Conservation (phyloP, 192 early-diverging fungal species). For the Podila verticillata region DNA sequence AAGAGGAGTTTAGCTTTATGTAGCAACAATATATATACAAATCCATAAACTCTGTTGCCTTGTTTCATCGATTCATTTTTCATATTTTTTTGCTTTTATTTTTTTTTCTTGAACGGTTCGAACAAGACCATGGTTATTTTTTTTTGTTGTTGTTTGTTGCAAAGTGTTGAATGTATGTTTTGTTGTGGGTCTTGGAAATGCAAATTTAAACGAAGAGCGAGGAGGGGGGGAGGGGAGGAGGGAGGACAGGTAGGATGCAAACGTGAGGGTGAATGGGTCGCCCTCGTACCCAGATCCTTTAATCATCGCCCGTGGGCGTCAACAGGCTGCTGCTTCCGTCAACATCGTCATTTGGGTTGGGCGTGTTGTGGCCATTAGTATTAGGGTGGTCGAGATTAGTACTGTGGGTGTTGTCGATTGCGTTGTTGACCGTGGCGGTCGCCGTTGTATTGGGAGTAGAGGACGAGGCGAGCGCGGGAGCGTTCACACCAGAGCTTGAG, state of each 20-base stretch:
- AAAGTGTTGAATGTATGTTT: no score
- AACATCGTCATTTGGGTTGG: neutral
- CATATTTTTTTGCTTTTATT: neutral
- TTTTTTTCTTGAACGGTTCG: no score
- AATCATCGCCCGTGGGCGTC: neutral
- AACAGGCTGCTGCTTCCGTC: neutral
- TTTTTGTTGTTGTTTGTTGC: no score
- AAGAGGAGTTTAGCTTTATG: slow-evolving; percentile 30
- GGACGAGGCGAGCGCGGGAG: neutral
- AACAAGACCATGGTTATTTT: no score
- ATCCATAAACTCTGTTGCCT: neutral
- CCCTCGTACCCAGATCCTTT: neutral
- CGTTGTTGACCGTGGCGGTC: neutral
- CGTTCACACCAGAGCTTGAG: neutral
- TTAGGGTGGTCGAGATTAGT: slow-evolving; percentile 5
- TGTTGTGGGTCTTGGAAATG: no score
- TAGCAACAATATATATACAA: neutral
- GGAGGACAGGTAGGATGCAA: no score
- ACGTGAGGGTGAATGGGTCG: no score
- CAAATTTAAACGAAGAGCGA: no score
- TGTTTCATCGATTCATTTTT: neutral
- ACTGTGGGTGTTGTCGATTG: neutral
- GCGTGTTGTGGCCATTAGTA: no score
- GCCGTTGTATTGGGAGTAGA: no score
- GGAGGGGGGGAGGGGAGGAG: no score